Evolutionary conservation across 139 green algal genomes (phyloP), one percentile per base, ranked within the genome.

Genomic region (Micractinium conductrix): DNA sequence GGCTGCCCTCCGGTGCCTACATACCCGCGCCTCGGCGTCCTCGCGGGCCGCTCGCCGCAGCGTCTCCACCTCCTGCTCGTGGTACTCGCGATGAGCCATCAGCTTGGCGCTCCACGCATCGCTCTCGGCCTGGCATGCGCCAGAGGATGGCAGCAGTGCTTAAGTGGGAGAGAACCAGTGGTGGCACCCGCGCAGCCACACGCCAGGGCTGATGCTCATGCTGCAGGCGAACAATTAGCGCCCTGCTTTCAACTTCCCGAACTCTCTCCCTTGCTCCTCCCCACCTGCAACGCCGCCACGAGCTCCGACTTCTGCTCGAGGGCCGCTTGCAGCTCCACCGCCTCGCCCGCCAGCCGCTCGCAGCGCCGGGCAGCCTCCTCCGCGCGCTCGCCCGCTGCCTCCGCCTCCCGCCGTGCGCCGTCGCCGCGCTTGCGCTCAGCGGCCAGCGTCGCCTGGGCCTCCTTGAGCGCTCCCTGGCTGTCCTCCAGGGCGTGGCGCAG

Each of bases 231-330:
- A 35, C 21, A 55, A 37, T 42, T 24, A 26, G 12, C 55, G 8
- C 14, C 55, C 21, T 28, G 55, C 55, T 26, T 65, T 65, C 17
- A 16, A 65, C 55, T 65, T 28, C 3, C 30, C n/a, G n/a, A n/a
- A n/a, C n/a, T 75, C 14, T 8, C 14, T 19, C 48, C 30, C 28
- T 24, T 33, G 44, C 40, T 28, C 28, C 33, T 14, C 4, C 71
- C 35, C 37, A 83, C 76, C 83, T 83, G 83, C 72, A 87, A 38
- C 14, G 76, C 76, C 0, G 73, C 38, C 26, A 84, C 45, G 26
- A 83, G 69, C 40, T 84, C 78, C 67, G 83, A 73, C 68, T 83
- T 87, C 73, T 87, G 76, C 72, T 87, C 83, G 67, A 84, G 72
- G 40, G 48, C 60, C 26, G 55, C 50, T 28, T 62, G 37, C 83